phyloP scores from a whole-genome alignment of 2,329 filamentous ascomycete genomes.

The Colletotrichum endophyticum region DNA sequence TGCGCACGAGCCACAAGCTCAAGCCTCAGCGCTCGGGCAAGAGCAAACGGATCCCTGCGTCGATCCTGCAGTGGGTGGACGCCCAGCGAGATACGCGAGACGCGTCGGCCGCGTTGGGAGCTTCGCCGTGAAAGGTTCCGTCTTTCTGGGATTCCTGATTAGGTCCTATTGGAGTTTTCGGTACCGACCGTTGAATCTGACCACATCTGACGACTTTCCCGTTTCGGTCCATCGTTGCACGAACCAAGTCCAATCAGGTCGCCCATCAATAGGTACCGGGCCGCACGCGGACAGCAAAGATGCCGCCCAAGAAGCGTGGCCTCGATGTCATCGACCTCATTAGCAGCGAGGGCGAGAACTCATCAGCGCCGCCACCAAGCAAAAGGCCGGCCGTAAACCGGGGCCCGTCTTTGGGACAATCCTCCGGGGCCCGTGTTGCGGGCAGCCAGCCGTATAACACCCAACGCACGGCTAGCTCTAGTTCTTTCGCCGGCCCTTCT shows the following conservation, averaged over 20 bases:
- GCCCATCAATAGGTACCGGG: not conserved
- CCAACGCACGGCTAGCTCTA: not conserved
- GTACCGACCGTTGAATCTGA: conserved; percentile 5
- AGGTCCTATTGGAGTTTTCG: not conserved
- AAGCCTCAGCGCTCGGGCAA: not conserved
- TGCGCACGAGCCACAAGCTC: not conserved
- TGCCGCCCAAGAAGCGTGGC: conserved; percentile 37
- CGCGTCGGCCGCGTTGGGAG: conserved; percentile 4
- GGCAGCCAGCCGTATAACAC: not conserved
- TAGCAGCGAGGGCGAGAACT: conserved; percentile 32
- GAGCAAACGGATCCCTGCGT: not conserved
- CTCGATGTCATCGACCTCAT: conserved; percentile 46
- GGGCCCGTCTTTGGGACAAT: not conserved
- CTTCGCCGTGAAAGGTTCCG: not conserved
- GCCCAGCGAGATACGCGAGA: not conserved
- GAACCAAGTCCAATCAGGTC: not conserved
- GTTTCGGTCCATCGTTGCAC: not conserved
- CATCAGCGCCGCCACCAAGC: not conserved
- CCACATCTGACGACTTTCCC: not conserved
- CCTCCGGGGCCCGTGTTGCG: conserved; percentile 22
- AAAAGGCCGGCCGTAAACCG: not conserved
- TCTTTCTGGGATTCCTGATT: not conserved
- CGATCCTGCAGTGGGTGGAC: not conserved
- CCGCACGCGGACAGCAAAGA: not conserved
- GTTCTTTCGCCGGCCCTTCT: conserved; percentile 1